phyloP scores from a whole-genome alignment of 2,329 filamentous ascomycete genomes.

The Diaporthe caulivora region DNA sequence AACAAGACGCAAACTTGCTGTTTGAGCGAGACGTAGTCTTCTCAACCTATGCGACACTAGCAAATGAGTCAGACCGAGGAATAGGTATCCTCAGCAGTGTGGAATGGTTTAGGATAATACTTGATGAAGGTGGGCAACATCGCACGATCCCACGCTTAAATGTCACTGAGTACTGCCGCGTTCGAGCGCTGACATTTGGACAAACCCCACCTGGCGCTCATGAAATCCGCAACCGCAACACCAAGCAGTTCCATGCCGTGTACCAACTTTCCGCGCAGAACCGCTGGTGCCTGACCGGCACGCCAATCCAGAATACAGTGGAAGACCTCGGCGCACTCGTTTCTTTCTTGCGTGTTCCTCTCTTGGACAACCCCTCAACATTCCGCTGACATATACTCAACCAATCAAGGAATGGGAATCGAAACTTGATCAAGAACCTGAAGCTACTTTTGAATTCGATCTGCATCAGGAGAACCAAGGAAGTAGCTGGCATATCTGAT shows the following conservation, averaged over 20 bases:
- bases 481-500: constrained; percentile 47
- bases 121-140: constrained; percentile 57
- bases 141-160: too few relatives aligned
- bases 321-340: constrained; percentile 65
- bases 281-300: constrained; percentile 67
- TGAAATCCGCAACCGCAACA: constrained; percentile 61
- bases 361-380: constrained; percentile 53
- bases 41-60: constrained; percentile 61
- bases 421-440: constrained; percentile 47
- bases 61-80: constrained; percentile 49
- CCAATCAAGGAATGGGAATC: constrained; percentile 51
- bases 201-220: constrained; percentile 53
- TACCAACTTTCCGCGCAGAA: constrained; percentile 55
- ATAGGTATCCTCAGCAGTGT: constrained; percentile 49
- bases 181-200: not conserved
- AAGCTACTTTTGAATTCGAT: constrained; percentile 52
- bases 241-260: constrained; percentile 57
- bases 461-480: constrained; percentile 57
- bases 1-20: constrained; percentile 45
- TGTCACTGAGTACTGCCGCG: not conserved
- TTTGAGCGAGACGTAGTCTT: constrained; percentile 56
- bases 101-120: constrained; percentile 56
- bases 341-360: constrained; percentile 58
- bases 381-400: constrained; percentile 59
- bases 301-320: constrained; percentile 66